phyloP scores from a whole-genome alignment of 306 rosid species.

The Aeschynomene evenia region DNA sequence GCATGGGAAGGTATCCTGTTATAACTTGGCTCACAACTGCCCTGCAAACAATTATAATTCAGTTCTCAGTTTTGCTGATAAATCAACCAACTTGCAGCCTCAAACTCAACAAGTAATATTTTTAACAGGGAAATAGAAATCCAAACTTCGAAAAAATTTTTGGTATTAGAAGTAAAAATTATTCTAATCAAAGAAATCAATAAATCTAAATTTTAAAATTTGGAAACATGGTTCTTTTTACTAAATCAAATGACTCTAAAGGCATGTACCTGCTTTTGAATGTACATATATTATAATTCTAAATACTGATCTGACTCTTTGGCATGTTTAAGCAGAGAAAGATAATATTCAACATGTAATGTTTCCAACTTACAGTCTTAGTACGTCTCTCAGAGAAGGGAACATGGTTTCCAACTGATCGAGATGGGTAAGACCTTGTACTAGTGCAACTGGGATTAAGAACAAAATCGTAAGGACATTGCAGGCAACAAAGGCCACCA shows the following conservation, averaged over 20 bases:
- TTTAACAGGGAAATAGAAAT: conserved; percentile 4
- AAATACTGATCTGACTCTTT: conserved; percentile 2
- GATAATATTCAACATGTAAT: conserved; percentile 6
- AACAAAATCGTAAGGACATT: conserved; percentile 60
- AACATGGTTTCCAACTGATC: conserved; percentile 64
- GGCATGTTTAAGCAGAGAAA: not conserved
- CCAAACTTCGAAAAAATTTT: not conserved
- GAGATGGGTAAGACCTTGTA: conserved; percentile 76
- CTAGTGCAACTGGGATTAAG: conserved; percentile 72
- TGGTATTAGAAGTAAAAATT: not conserved
- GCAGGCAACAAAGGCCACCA: conserved; percentile 53
- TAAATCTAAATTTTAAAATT: not conserved
- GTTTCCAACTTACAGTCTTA: conserved; percentile 56
- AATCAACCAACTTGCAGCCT: not conserved
- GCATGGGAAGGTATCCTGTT: conserved; percentile 89
- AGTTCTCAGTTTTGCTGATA: not conserved
- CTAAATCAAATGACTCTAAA: not conserved
- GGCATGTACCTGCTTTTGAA: not conserved
- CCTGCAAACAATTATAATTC: conserved; percentile 47
- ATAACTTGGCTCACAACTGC: conserved; percentile 65
- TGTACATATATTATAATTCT: not conserved
- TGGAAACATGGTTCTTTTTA: not conserved
- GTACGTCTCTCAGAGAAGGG: conserved; percentile 56
- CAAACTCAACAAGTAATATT: not conserved
- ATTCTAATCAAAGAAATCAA: not conserved